Conservation (phyloP, 2,329 filamentous ascomycete species). For the Penicillium psychrosexuale region DNA sequence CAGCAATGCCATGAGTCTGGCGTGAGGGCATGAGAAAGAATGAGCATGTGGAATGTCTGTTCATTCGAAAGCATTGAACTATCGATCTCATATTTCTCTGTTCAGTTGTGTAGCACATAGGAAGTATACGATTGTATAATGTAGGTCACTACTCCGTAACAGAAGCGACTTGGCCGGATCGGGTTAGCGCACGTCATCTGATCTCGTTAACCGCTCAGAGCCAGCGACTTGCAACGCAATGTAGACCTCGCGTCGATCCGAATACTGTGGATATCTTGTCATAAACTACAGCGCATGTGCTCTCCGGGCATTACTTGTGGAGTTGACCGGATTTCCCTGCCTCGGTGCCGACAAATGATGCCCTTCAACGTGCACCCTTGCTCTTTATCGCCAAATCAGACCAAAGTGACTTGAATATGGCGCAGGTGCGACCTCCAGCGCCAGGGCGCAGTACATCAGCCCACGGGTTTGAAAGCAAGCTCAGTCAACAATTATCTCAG, state of each 20-base stretch:
- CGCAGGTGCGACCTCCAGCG: conserved; percentile 20
- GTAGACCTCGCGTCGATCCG: not conserved
- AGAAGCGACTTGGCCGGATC: not conserved
- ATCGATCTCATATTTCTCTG: not conserved
- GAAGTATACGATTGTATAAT: not conserved
- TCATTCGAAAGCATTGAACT: not conserved
- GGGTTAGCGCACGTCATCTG: conserved; percentile 9
- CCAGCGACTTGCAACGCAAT: conserved; percentile 3
- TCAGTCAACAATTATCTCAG: conserved; percentile 38
- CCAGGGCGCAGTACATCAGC: conserved; percentile 20
- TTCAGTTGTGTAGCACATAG: not conserved
- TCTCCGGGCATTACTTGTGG: not conserved
- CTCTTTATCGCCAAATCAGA: conserved; percentile 5
- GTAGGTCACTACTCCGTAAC: too few relatives aligned
- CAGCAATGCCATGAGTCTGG: conserved; percentile 44
- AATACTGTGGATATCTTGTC: not conserved
- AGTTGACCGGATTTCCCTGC: not conserved
- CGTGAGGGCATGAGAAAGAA: conserved; percentile 22
- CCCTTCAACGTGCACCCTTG: conserved; percentile 2
- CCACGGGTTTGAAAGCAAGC: conserved; percentile 35
- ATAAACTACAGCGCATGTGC: not conserved
- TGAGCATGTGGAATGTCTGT: not conserved
- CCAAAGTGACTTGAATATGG: conserved; percentile 17
- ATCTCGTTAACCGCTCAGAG: conserved; percentile 9
- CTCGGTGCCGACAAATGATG: conserved; percentile 1